These are phyloP conservation scores for Hemisphaericaspora nanyangensis DNA, from an alignment of 805 yeast genomes.

Conservation along the genomic window DNA sequence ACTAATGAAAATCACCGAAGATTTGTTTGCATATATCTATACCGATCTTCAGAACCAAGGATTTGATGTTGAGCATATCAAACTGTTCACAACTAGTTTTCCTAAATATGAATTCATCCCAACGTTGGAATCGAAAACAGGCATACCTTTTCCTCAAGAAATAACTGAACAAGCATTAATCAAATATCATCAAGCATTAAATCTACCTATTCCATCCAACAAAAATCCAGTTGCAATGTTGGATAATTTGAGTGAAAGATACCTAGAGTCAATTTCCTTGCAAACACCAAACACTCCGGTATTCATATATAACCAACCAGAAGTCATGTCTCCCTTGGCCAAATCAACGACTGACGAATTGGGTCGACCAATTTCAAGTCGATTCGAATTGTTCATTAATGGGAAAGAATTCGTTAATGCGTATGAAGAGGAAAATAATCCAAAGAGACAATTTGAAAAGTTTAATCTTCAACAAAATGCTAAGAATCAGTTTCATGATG, in stretches of 20 bases:
- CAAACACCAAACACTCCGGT: slow-evolving; percentile 48
- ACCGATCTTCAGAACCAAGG: slow-evolving; percentile 7
- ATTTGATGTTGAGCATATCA: slow-evolving; percentile 7
- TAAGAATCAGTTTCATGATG: slow-evolving; percentile 47
- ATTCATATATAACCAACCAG: slow-evolving; percentile 79
- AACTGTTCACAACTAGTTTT: slow-evolving; percentile 5
- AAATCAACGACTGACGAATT: slow-evolving; percentile 48
- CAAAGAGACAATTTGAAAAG: slow-evolving; percentile 62
- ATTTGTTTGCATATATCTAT: slow-evolving; percentile 44
- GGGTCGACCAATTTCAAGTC: slow-evolving; percentile 45
- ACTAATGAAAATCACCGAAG: slow-evolving; percentile 62
- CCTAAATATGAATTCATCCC: slow-evolving; percentile 60
- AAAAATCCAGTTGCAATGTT: slow-evolving; percentile 57
- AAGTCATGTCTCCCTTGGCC: slow-evolving; percentile 81
- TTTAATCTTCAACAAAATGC: slow-evolving; percentile 55
- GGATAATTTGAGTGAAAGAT: slow-evolving; percentile 58
- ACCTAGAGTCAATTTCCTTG: slow-evolving; percentile 60
- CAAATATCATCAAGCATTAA: slow-evolving; percentile 35
- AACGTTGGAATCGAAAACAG: slow-evolving; percentile 54
- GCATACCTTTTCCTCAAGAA: slow-evolving; percentile 43
- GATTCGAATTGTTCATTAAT: slow-evolving; percentile 82
- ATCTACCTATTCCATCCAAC: slow-evolving; percentile 33
- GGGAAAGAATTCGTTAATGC: slow-evolving; percentile 88
- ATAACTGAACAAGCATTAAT: slow-evolving; percentile 39
- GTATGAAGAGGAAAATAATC: slow-evolving; percentile 94